Percentiles rank a stretch among this genome's conserved stretches.
These are phyloP conservation scores for Lentinula guzmanii DNA, from an alignment of 768 basidiomycete species.

Conservation along the genomic window DNA sequence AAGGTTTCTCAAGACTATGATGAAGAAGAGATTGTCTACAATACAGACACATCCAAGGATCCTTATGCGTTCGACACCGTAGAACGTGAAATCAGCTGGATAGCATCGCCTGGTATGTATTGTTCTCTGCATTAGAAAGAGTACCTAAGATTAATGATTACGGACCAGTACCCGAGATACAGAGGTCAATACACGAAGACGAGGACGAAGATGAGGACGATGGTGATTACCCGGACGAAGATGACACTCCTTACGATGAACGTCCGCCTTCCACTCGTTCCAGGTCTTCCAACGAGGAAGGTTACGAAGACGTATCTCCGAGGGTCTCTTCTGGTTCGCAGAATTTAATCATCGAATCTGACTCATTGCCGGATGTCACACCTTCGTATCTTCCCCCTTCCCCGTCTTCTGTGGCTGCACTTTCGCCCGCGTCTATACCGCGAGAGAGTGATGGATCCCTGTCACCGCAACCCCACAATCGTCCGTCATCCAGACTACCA, in stretches of 20 bases:
- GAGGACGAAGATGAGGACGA: constrained; percentile 48
- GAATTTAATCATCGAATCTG: constrained; percentile 57
- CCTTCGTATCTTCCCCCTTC: constrained; percentile 41
- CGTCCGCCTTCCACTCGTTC: constrained; percentile 37
- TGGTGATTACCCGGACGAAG: constrained; percentile 29
- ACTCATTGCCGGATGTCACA: constrained; percentile 48
- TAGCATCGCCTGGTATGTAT: constrained; percentile 62
- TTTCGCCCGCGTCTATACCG: constrained; percentile 35
- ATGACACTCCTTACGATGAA: constrained; percentile 35
- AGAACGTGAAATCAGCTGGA: constrained; percentile 67
- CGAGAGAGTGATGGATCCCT: constrained; percentile 40
- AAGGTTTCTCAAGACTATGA: constrained; percentile 50
- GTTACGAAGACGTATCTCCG: constrained; percentile 45
- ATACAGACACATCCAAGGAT: background rate
- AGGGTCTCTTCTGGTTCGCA: constrained; percentile 55
- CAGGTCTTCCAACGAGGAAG: constrained; percentile 42
- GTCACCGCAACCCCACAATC: constrained; percentile 55
- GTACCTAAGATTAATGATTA: background rate
- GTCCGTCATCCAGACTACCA: constrained; percentile 57
- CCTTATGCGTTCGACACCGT: constrained; percentile 49
- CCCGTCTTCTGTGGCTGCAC: constrained; percentile 39
- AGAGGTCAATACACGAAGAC: constrained; percentile 56
- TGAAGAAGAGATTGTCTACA: constrained; percentile 62
- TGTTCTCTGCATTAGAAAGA: constrained; percentile 5
- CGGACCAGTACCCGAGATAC: constrained; percentile 49